Conservation (phyloP, 2,329 filamentous ascomycete genomes). For the Stagonosporopsis cucurbitacearum region DNA sequence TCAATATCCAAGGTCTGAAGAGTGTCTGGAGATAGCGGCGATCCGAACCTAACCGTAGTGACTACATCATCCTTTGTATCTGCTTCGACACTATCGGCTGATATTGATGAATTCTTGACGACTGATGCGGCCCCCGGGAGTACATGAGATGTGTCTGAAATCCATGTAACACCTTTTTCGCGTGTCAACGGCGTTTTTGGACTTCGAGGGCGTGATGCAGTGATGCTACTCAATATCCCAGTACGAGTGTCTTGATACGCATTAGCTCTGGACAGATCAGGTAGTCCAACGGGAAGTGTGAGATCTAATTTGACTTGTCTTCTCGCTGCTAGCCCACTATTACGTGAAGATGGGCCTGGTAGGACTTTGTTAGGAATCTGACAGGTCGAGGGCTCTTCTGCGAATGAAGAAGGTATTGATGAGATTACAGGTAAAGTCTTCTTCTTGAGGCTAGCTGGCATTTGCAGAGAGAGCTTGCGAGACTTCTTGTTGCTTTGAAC, state of each 20-base stretch:
- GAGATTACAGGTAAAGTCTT: neutral
- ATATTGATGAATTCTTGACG: slow-evolving; percentile 16
- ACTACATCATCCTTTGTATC: too few species aligned
- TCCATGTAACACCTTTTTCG: slow-evolving; percentile 23
- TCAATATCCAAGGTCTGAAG: neutral
- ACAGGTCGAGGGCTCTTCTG: neutral
- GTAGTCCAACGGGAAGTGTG: slow-evolving; percentile 30
- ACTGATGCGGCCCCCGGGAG: slow-evolving; percentile 20
- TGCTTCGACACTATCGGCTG: neutral
- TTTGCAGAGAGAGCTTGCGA: slow-evolving; percentile 19
- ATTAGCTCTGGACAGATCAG: slow-evolving; percentile 29
- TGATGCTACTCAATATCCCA: slow-evolving; percentile 22
- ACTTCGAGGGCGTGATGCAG: slow-evolving; percentile 33
- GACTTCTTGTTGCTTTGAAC: slow-evolving; percentile 7
- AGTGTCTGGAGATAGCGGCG: neutral
- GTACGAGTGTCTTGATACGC: slow-evolving; percentile 14
- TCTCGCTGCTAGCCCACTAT: slow-evolving; percentile 33
- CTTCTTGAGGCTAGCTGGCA: slow-evolving; percentile 2
- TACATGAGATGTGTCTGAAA: neutral
- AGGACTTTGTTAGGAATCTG: neutral
- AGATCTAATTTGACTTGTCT: slow-evolving; percentile 40
- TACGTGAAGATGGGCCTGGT: slow-evolving; percentile 11
- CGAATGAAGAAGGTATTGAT: slow-evolving; percentile 3
- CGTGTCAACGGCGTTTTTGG: slow-evolving; percentile 35
- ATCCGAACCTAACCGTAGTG: too few species aligned